phyloP scores from a whole-genome alignment of 2,329 filamentous ascomycete genomes.

The Aspergillus proliferans region DNA sequence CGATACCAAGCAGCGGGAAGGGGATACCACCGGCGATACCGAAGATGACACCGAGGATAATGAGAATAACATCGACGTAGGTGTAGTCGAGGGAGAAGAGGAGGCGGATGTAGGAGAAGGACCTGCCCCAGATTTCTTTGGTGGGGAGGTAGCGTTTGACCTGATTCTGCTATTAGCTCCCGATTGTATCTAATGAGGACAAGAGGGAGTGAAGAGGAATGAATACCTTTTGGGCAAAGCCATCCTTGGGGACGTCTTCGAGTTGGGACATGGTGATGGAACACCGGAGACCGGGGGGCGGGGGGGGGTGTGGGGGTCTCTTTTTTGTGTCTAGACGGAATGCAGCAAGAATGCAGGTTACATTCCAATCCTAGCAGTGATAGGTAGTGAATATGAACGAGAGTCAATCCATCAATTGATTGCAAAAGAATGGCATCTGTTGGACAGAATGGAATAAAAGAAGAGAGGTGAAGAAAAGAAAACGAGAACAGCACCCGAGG shows the following conservation, averaged over 20 bases:
- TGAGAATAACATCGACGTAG: constrained; percentile 21
- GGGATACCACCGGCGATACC: constrained; percentile 33
- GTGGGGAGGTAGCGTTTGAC: constrained; percentile 14
- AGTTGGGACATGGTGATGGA: neutral
- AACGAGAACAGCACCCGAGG: constrained; percentile 1
- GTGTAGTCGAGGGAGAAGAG: constrained; percentile 24
- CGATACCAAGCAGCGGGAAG: constrained; percentile 33
- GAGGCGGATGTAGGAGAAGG: constrained; percentile 18
- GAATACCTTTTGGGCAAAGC: neutral
- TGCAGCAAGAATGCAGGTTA: no score
- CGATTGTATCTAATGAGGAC: no score
- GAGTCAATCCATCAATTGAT: no score
- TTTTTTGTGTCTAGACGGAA: neutral
- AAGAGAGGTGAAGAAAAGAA: constrained; percentile 1
- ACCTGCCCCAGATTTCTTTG: constrained; percentile 11
- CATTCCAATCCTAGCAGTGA: no score
- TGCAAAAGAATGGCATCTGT: neutral
- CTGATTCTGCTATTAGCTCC: neutral
- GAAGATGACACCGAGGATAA: constrained; percentile 22
- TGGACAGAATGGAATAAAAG: neutral
- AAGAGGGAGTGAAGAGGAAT: neutral
- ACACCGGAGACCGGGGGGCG: neutral
- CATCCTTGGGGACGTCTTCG: neutral
- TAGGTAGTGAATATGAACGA: neutral
- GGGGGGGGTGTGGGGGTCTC: no score